Conservation (phyloP, 371 early-diverging fungal genomes). For the Mucor lusitanicus region DNA sequence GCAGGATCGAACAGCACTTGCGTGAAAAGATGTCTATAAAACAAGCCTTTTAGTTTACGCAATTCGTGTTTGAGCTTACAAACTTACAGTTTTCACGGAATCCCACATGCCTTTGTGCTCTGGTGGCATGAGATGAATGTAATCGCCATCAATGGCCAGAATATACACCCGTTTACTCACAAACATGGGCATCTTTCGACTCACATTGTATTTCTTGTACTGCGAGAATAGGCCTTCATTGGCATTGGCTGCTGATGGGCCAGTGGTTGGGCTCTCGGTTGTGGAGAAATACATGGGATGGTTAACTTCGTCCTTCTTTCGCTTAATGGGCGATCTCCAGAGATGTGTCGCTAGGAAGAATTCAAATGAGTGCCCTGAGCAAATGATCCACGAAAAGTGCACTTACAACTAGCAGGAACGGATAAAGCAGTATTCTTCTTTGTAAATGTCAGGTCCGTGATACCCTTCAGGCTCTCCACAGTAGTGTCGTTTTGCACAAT, state of each 20-base stretch:
- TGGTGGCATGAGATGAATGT: constrained; percentile 86
- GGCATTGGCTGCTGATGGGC: constrained; percentile 23
- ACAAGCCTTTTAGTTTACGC: background rate
- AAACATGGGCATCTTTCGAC: constrained; percentile 79
- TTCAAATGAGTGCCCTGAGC: no score
- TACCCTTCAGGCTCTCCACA: constrained; percentile 65
- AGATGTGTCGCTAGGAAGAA: constrained; percentile 33
- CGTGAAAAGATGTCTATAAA: constrained; percentile 74
- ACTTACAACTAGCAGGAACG: constrained; percentile 56
- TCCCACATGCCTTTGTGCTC: constrained; percentile 84
- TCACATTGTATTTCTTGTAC: constrained; percentile 68
- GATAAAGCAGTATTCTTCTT: constrained; percentile 59
- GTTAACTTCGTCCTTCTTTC: constrained; percentile 46
- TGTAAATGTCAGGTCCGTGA: constrained; percentile 76
- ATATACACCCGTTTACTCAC: constrained; percentile 82
- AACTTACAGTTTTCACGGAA: constrained; percentile 74
- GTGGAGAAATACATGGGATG: constrained; percentile 42
- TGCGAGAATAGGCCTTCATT: constrained; percentile 46
- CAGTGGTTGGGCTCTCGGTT: constrained; percentile 17
- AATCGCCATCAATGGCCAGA: constrained; percentile 94
- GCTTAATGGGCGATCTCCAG: constrained; percentile 53
- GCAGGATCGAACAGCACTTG: constrained; percentile 75
- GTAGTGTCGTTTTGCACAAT: constrained; percentile 78
- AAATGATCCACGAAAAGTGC: background rate
- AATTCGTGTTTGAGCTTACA: no score